These are phyloP conservation scores for Ophiostoma fasciatum DNA, from an alignment of 2,329 filamentous ascomycete species.

Conservation along the genomic window DNA sequence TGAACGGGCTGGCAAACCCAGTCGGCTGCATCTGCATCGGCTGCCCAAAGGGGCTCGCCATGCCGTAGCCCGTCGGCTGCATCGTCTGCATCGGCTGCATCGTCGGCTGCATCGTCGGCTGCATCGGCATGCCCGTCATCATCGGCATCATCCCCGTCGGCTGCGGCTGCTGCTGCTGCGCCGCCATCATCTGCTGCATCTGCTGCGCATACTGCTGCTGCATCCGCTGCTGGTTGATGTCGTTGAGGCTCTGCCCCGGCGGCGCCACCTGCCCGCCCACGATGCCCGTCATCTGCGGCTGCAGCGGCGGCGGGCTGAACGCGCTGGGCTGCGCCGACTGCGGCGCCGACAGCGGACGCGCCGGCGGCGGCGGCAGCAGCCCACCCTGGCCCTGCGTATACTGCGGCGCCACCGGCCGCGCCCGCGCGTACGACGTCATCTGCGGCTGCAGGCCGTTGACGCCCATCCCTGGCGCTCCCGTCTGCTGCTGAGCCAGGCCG, in stretches of 20 bases:
- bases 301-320: conserved; percentile 60
- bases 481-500: conserved; percentile 31
- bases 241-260: conserved; percentile 61
- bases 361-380: conserved; percentile 52
- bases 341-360: conserved; percentile 74
- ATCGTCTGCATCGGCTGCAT: background rate
- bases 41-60: conserved; percentile 22
- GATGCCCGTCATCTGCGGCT: conserved; percentile 72
- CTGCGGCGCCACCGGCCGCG: conserved; percentile 58
- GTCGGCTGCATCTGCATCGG: conserved; percentile 20
- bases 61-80: conserved; percentile 19
- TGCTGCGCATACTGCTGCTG: conserved; percentile 42
- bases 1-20: too few relatives aligned
- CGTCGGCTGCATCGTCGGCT: background rate
- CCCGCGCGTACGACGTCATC: conserved; percentile 37
- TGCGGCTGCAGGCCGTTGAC: conserved; percentile 25
- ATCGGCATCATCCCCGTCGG: background rate
- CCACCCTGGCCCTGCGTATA: conserved; percentile 42
- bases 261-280: conserved; percentile 44
- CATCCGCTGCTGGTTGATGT: conserved; percentile 51
- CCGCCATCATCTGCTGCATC: conserved; percentile 21
- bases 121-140: conserved; percentile 1
- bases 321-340: conserved; percentile 61
- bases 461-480: conserved; percentile 26
- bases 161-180: conserved; percentile 12